Conservation (phyloP, 2,329 filamentous ascomycete species). For the Xylaria sp. region DNA sequence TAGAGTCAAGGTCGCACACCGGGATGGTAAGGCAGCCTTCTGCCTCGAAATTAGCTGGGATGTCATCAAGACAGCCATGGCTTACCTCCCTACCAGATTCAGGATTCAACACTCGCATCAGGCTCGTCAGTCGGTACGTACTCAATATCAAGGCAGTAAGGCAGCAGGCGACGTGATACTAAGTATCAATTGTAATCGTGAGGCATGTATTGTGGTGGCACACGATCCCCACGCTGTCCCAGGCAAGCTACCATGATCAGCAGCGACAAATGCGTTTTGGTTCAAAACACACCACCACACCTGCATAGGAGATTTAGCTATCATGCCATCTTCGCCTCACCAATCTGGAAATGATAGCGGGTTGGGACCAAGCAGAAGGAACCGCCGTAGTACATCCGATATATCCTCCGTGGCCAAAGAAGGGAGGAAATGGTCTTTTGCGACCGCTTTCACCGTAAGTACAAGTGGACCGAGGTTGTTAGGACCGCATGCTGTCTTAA, state of each 20-base stretch:
- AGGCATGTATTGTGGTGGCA: constrained; percentile 20
- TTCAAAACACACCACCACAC: constrained; percentile 3
- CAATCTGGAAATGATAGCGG: constrained; percentile 6
- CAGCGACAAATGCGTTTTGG: neutral
- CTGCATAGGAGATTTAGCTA: constrained; percentile 9
- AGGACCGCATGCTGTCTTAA: neutral
- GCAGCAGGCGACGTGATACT: constrained; percentile 10
- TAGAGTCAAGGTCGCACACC: neutral
- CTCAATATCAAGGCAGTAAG: constrained; percentile 15
- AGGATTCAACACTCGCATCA: neutral
- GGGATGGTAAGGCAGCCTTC: constrained; percentile 29
- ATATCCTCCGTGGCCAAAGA: constrained; percentile 20
- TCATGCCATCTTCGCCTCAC: constrained; percentile 21
- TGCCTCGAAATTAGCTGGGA: constrained; percentile 15
- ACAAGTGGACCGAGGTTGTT: neutral
- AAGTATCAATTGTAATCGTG: neutral
- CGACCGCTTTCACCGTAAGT: constrained; percentile 31
- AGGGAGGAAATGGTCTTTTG: constrained; percentile 29
- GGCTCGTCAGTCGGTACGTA: constrained; percentile 23
- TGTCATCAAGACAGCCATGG: constrained; percentile 29
- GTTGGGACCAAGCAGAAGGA: constrained; percentile 15
- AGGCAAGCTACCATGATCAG: constrained; percentile 14
- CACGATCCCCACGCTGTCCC: neutral
- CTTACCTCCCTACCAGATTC: constrained; percentile 15
- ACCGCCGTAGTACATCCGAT: constrained; percentile 29